A percentile compares a stretch with the other conserved stretches of the same genome.
These are phyloP conservation scores for Drechslerella coelobrocha DNA, from an alignment of 2,329 filamentous ascomycete genomes.

Conservation along the genomic window DNA sequence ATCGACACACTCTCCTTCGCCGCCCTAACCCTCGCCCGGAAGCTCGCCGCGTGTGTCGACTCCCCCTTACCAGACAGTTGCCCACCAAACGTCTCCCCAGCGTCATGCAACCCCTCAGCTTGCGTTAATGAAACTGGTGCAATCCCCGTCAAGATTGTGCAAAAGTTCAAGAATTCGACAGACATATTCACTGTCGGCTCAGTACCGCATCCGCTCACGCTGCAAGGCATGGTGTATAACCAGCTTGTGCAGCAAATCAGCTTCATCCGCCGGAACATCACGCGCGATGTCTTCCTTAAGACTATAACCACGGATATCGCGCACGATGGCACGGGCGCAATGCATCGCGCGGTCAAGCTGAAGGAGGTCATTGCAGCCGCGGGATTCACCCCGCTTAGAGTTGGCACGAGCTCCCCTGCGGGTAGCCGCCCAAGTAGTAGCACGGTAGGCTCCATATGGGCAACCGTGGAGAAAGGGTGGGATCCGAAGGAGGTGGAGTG, in stretches of 20 bases:
- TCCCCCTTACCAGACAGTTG: conserved; percentile 78
- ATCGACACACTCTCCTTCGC: conserved; percentile 75
- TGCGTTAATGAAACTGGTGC: conserved; percentile 69
- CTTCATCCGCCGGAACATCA: conserved; percentile 71
- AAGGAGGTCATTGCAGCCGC: conserved; percentile 81
- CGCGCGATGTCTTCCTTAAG: conserved; percentile 79
- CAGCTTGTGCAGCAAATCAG: conserved; percentile 68
- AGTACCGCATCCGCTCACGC: conserved; percentile 89
- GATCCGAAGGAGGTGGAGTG: conserved; percentile 75
- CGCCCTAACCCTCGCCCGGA: conserved; percentile 74
- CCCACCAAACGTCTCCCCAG: conserved; percentile 72
- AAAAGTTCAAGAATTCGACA: conserved; percentile 67
- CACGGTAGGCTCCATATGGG: conserved; percentile 70
- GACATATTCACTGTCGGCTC: conserved; percentile 80
- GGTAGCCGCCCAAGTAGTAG: conserved; percentile 1
- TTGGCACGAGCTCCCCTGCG: conserved; percentile 11
- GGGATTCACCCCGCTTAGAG: conserved; percentile 55
- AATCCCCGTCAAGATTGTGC: conserved; percentile 28
- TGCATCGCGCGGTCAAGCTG: conserved; percentile 72
- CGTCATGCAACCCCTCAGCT: conserved; percentile 76
- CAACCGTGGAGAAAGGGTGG: conserved; percentile 71
- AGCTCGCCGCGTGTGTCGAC: conserved; percentile 76
- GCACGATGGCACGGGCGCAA: conserved; percentile 68
- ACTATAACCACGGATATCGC: conserved; percentile 74
- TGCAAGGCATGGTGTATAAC: conserved; percentile 68